These are phyloP conservation scores for Fonsecaea pedrosoi DNA, from an alignment of 2,329 filamentous ascomycete species.

Conservation along the genomic window DNA sequence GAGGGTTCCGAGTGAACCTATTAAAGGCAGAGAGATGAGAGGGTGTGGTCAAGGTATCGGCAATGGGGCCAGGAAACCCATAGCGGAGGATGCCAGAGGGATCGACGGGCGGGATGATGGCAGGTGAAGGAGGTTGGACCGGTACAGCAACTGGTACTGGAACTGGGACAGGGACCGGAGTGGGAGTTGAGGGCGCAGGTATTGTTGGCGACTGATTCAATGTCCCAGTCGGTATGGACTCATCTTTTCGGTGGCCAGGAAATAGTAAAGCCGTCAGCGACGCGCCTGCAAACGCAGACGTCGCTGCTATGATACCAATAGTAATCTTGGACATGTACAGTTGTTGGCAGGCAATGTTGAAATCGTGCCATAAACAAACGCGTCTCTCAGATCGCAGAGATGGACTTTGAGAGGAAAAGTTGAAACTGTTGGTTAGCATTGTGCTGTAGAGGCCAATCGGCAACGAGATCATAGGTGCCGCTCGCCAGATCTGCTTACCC, in stretches of 20 bases:
- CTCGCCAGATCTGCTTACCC: constrained; percentile 3
- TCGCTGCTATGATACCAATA: constrained; percentile 74
- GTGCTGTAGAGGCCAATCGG: constrained; percentile 11
- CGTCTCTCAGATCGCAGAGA: background rate
- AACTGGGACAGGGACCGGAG: constrained; percentile 41
- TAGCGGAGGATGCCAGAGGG: constrained; percentile 80
- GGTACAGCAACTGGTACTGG: constrained; percentile 40
- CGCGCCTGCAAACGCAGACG: constrained; percentile 77
- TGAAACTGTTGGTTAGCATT: background rate
- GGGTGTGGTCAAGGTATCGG: constrained; percentile 77
- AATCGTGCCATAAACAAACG: constrained; percentile 3
- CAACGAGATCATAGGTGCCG: background rate
- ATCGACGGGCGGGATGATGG: constrained; percentile 64
- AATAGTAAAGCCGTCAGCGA: constrained; percentile 73
- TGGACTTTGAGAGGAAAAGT: background rate
- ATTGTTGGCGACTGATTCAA: constrained; percentile 41
- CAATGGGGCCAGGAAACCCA: constrained; percentile 88
- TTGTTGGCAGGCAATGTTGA: background rate
- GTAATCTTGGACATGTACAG: constrained; percentile 76
- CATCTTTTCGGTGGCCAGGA: constrained; percentile 58
- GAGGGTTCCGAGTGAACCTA: constrained; percentile 85
- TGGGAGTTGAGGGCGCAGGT: constrained; percentile 49
- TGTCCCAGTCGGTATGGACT: constrained; percentile 46
- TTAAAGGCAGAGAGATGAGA: constrained; percentile 89
- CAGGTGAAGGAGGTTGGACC: constrained; percentile 27